Evolutionary conservation across 495 filamentous ascomycete species (phyloP), one percentile per base, ranked within the genome.

Genomic region (Melanomma pulvis-pyrius): DNA sequence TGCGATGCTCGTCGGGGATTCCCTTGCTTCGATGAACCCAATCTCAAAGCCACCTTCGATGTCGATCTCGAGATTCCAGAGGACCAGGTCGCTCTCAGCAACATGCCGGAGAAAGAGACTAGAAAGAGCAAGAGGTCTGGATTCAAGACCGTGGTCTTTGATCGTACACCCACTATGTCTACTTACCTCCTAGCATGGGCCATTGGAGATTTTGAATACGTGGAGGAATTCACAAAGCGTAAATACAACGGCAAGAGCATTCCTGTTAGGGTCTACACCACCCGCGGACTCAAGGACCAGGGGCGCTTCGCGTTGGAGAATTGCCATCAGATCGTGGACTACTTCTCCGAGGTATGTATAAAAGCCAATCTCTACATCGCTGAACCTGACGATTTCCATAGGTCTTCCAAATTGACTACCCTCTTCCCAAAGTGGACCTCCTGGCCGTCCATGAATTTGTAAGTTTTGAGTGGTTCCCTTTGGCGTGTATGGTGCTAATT

Each of bases 1-100:
- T 96, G 92, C 74, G 94, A 97, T 81, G 94, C 94, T 46, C 87
- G 94, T 56, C 82, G 92, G 69, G 93, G 93, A 22, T 96, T 98
- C 76, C 94, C 94, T 48, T 98, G 94, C 81, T 98, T 98, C 71
- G 94, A 98, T 74, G 94, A 98, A 80, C 94, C 94, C 21, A 97
- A 96, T 72, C 82, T 97, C 54, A 98, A 98, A 78, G 92, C 94
- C 25, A 91, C 92, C 8, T 98, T 96, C 73, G 93, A 96, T 76
- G 90, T 98, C 61, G 82, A 89, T 70, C 90, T 98, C 53, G 92
- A 96, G 79, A 83, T 96, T 12, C 94, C 96, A 25, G 88, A 90
- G 19, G 90, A 90, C 67, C 88, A 92, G 74, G 87, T 89, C 22
- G 96, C 93, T 9, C 80, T 98, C 53, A 93, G 91, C 77, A 98